Percentiles rank a stretch among this genome's conserved stretches.
phyloP scores from a whole-genome alignment of 192 early-diverging fungal genomes.

The Podila epicladia region DNA sequence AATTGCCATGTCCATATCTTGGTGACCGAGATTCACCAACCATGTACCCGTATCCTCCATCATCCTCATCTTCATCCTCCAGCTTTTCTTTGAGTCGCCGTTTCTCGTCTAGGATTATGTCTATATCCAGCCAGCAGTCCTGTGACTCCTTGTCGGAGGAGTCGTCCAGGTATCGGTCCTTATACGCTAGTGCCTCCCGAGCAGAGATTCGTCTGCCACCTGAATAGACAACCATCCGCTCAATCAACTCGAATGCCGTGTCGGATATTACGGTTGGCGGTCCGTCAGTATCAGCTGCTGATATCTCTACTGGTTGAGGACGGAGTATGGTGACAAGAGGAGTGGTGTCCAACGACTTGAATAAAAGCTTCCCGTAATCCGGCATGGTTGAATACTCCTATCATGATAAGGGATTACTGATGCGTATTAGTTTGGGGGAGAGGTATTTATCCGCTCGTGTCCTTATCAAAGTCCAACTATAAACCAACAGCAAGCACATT shows the following conservation, averaged over 20 bases:
- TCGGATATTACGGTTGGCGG: conserved; percentile 13
- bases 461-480: not conserved
- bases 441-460: not conserved
- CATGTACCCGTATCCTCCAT: not conserved
- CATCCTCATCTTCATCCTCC: conserved; percentile 11
- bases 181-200: conserved; percentile 10
- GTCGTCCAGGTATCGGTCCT: conserved; percentile 9
- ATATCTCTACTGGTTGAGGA: not conserved
- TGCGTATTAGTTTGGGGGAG: not conserved
- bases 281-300: not conserved
- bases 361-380: conserved; percentile 41
- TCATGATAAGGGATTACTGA: not conserved
- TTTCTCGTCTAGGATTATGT: conserved; percentile 3
- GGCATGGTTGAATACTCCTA: conserved; percentile 43
- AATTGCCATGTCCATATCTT: too few relatives aligned
- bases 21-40: too few relatives aligned
- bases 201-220: conserved; percentile 17
- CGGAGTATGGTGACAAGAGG: conserved; percentile 19
- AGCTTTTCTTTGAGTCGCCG: not conserved
- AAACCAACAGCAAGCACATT: not conserved
- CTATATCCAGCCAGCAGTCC: conserved; percentile 14
- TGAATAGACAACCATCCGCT: conserved; percentile 27
- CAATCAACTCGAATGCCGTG: conserved; percentile 24
- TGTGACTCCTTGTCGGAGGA: not conserved
- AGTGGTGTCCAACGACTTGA: conserved; percentile 19